These are phyloP conservation scores for Leccinum boreale DNA, from an alignment of 768 basidiomycete species.

Conservation along the genomic window DNA sequence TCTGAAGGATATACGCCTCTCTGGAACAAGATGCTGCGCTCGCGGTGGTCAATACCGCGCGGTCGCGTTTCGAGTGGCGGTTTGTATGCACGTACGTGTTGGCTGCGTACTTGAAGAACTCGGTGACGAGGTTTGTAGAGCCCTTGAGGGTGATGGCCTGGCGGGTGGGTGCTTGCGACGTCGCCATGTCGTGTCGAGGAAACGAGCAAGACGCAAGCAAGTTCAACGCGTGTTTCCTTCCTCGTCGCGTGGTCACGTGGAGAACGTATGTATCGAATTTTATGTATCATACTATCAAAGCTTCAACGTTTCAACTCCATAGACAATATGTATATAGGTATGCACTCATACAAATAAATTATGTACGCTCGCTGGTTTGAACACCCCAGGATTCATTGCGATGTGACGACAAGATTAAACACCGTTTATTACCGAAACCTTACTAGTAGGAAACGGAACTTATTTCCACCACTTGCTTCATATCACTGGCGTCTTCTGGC, in stretches of 20 bases:
- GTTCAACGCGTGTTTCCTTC: not conserved
- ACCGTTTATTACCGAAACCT: not conserved
- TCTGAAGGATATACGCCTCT: conserved; percentile 96
- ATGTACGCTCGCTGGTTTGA: not conserved
- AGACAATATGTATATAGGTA: not conserved
- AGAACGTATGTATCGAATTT: not conserved
- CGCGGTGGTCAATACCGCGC: not conserved
- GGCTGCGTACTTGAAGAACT: conserved; percentile 99
- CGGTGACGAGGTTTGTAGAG: conserved; percentile 88
- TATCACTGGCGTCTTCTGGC: not conserved
- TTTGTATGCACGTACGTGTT: conserved; percentile 67
- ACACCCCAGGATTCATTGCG: not conserved
- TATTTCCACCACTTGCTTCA: not conserved
- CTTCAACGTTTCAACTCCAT: not conserved
- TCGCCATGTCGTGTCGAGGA: conserved; percentile 34
- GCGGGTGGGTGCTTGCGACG: conserved; percentile 47
- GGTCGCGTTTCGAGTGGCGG: not conserved
- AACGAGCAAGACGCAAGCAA: not conserved
- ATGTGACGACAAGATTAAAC: not conserved
- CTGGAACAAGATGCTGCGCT: conserved; percentile 88
- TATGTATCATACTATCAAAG: not conserved
- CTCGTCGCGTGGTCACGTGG: not conserved
- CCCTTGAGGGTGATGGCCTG: conserved; percentile 94
- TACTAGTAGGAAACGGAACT: not conserved
- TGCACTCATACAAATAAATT: not conserved